Percentiles rank a stretch among this genome's conserved stretches.
phyloP scores from a whole-genome alignment of 179 eudicot species.

The Heliamphora pulchella region DNA sequence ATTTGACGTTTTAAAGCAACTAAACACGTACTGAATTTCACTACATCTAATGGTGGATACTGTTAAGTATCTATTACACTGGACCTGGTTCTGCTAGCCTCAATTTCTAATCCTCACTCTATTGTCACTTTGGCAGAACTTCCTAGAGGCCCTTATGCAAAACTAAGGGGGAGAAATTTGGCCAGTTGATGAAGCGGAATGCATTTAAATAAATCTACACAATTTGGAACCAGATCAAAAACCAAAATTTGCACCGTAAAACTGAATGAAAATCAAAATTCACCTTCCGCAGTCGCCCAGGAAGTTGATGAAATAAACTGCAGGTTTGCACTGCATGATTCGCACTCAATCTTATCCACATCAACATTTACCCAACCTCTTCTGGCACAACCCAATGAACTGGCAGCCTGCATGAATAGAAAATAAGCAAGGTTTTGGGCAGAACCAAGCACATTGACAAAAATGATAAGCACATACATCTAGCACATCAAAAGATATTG shows the following conservation, averaged over 20 bases:
- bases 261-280: not conserved
- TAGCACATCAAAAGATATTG: not conserved
- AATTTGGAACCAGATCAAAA: not conserved
- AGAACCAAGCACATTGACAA: constrained; percentile 6
- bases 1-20: not conserved
- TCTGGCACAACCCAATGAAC: constrained; percentile 90
- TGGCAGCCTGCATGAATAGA: constrained; percentile 53
- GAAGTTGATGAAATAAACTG: constrained; percentile 40
- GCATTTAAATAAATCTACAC: not conserved
- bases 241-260: too few relatives aligned
- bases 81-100: not conserved
- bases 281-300: constrained; percentile 64
- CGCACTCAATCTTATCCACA: constrained; percentile 82
- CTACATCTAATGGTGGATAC: not conserved
- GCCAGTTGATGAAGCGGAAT: not conserved
- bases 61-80: not conserved
- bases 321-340: constrained; percentile 70
- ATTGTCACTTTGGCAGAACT: too few relatives aligned
- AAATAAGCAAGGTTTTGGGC: not conserved
- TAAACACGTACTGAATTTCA: not conserved
- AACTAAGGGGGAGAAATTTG: not conserved
- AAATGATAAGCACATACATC: constrained; percentile 9
- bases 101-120: too few relatives aligned
- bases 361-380: constrained; percentile 91
- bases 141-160: not conserved